Evolutionary conservation across 305 asterid species (phyloP), one percentile per base, ranked within the genome.

Genomic region (Withania somnifera): DNA sequence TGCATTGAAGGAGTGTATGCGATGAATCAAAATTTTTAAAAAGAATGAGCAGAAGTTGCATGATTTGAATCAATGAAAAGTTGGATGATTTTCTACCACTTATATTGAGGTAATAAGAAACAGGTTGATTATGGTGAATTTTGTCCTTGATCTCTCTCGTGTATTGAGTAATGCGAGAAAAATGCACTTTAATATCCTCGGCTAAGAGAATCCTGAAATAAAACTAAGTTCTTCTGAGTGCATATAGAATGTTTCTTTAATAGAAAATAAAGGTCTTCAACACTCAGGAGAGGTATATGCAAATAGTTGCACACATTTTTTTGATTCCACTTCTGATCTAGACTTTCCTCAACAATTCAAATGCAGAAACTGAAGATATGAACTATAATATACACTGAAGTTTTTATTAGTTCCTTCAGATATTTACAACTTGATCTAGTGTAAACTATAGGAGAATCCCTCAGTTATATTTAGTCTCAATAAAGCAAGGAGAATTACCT

Each of bases 301-400:
- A 79, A 91, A 86, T 83, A 90, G 90, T 73, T 87, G 95, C 24
- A 42, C 89, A 50, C 87, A 85, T 83, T 93, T 91, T 82, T 94
- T 97, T 54, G 97, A 94, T 88, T 88, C 98, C 50, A 87, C 87
- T 78, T 93, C 98, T 34, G 97, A 96, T 77, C 93, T 93, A 19
- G 98, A 96, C 85, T 86, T 92, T 85, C 95, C 94, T 20, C 92
- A 89, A n/a, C n/a, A n/a, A n/a, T n/a, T n/a, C n/a, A n/a, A n/a
- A n/a, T n/a, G n/a, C n/a, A n/a, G n/a, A n/a, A n/a, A n/a, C n/a
- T n/a, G n/a, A n/a, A n/a, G n/a, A n/a, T n/a, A n/a, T n/a, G n/a
- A n/a, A n/a, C n/a, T n/a, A n/a, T n/a, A n/a, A n/a, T n/a, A n/a
- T n/a, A n/a, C n/a, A n/a, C n/a, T n/a, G n/a, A n/a, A n/a, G n/a